Conservation (phyloP, 306 rosid species). For the Mucuna pruriens region DNA sequence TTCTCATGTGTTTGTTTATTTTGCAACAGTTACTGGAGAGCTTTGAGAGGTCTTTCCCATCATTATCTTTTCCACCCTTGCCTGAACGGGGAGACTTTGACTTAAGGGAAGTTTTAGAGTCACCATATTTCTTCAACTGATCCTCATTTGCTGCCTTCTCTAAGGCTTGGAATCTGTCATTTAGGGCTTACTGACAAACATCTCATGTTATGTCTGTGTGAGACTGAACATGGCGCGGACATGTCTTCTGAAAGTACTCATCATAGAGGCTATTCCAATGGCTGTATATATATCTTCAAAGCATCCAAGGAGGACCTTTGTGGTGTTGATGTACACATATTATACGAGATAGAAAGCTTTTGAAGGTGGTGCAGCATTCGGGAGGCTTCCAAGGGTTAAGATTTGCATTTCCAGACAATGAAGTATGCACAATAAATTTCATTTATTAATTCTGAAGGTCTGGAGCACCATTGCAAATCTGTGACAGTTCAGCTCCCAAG, state of each 20-base stretch:
- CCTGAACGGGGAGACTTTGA: constrained; percentile 90
- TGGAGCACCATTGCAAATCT: constrained; percentile 21
- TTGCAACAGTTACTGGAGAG: constrained; percentile 69
- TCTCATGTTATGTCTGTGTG: constrained; percentile 24
- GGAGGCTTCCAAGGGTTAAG: constrained; percentile 33
- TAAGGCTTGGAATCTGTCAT: constrained; percentile 33
- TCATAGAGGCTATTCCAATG: constrained; percentile 27
- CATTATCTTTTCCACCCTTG: constrained; percentile 69
- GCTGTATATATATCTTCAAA: constrained; percentile 34
- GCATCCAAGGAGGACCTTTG: constrained; percentile 34
- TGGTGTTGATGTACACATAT: constrained; percentile 17
- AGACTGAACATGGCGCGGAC: constrained; percentile 31
- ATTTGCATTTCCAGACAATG: constrained; percentile 20
- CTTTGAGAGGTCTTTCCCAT: constrained; percentile 79
- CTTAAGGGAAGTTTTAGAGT: constrained; percentile 70
- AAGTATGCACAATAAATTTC: neutral
- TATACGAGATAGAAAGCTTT: constrained; percentile 13
- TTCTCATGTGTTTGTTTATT: constrained; percentile 32
- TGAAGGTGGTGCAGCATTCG: constrained; percentile 18
- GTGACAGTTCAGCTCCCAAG: constrained; percentile 11
- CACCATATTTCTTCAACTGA: constrained; percentile 96
- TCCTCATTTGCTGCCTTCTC: constrained; percentile 19
- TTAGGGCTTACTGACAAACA: constrained; percentile 28
- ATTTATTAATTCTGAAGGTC: constrained; percentile 32
- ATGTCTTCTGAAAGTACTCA: constrained; percentile 25